Base-by-base conservation (phyloP, 2,329 filamentous ascomycete genomes). In the Talaromyces sp. region DNA sequence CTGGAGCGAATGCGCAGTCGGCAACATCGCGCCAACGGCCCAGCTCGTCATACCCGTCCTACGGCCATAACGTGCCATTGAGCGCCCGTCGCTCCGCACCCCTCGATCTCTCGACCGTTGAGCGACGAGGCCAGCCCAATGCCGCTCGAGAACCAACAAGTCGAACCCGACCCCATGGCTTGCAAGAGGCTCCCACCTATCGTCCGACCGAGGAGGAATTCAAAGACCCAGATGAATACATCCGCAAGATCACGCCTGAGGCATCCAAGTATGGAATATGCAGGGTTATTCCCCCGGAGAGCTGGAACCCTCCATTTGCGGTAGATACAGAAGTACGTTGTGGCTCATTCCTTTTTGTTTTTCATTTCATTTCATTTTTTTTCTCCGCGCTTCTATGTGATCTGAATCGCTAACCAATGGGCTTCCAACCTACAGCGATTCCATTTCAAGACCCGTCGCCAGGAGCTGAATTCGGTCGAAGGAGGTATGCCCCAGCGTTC, bases 401-500 rank as follows among this genome's bases (percentile, higher is more conserved):
- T 14, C 41, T 19, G 57, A 35, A 64, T 55, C 49, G 60, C 72
- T 78, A 65, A 78, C 66, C 32, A 62, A 46, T 35, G 55, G 26
- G 51, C 26, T 49, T 38, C 65, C 66, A 17, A 4, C 4, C 32
- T 29, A 27, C 71, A 97, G 93, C 90, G 88, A 76, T 99, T 99
- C 71, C 95, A 99, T 75, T 99, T 99, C 73, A 87, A 92, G 65
- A 99, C 95, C 14, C 86, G 95, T 72, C 92, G 96, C 73, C 95
- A 99, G 75, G 93, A 98, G 76, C 82, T 99, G 63, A 99, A 99
- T 76, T 96, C 93, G 17, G 91, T 98, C 55, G 95, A 99, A 89
- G 95, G 95, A 82, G 95, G 92, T 96, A 85, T 72, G 75, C 63
- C 63, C 67, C 63, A 68, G 66, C 64, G 64, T 67, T 66, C 67